Evolutionary conservation across 768 basidiomycete species (phyloP), one percentile per base, ranked within the genome.

Genomic region (Phanerodontia chrysosporium): DNA sequence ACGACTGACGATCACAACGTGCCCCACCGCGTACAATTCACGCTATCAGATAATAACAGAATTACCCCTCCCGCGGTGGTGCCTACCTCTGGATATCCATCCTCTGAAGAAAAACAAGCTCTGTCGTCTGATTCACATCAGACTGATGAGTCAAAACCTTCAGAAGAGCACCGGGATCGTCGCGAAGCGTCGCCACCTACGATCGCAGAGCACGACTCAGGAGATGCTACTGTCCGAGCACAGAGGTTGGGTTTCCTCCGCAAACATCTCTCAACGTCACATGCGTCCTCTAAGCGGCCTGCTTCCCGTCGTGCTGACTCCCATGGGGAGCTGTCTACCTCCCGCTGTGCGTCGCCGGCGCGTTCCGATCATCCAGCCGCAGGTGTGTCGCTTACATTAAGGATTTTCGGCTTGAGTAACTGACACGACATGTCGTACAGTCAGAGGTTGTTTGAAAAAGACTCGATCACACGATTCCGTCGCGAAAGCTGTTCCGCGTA

Each of bases 401-500:
- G n/a, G n/a, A n/a, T n/a, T n/a, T n/a, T n/a, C n/a, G n/a, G n/a
- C n/a, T n/a, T n/a, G n/a, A n/a, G n/a, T n/a, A n/a, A n/a, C n/a
- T n/a, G n/a, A n/a, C n/a, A n/a, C n/a, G n/a, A n/a, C n/a, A n/a
- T n/a, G n/a, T n/a, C n/a, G n/a, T n/a, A n/a, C n/a, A 56, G 53
- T 55, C 27, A 56, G 42, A 30, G 4, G 32, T 18, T 49, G 57
- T 35, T n/a, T 51, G 16, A 49, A 55, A 54, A 35, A 29, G 22
- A 36, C 22, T 10, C 45, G 42, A 14, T 45, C 36, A 13, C 30
- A 55, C 2, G 35, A 35, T 16, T 28, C 53, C 3, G 52, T 53
- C 1, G 16, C 22, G 42, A 22, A 21, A 25, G 35, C 55, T 3
- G 49, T 52, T 10, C 62, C 60, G 30, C 78, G 79, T 8, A 86